These are phyloP conservation scores for Leccinum fallax DNA, from an alignment of 1,284 basidiomycete species.

Conservation along the genomic window DNA sequence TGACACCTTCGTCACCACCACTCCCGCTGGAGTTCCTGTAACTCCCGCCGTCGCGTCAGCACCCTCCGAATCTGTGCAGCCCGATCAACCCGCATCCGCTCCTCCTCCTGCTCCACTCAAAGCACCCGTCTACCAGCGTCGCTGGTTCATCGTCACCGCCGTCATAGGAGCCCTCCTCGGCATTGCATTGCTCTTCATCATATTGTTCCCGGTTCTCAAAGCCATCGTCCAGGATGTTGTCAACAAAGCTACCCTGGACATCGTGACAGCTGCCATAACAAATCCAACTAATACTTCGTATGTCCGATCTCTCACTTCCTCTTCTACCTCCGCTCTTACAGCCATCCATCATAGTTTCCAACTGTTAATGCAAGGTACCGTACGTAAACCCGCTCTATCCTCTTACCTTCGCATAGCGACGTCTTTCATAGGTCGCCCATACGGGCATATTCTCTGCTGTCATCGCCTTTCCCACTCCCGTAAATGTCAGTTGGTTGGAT, in stretches of 20 bases:
- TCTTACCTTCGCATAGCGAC: background rate
- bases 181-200: slow-evolving; percentile 64
- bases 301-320: slow-evolving; percentile 29
- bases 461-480: slow-evolving; percentile 56
- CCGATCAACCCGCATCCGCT: slow-evolving; percentile 18
- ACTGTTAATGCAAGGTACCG: slow-evolving; percentile 50
- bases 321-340: background rate
- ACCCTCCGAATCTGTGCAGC: slow-evolving; percentile 19
- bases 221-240: slow-evolving; percentile 67
- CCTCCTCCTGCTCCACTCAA: slow-evolving; percentile 14
- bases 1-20: slow-evolving; percentile 9
- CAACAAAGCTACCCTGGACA: slow-evolving; percentile 52
- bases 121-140: slow-evolving; percentile 42
- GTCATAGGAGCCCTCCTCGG: slow-evolving; percentile 45
- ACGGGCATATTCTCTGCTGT: slow-evolving; percentile 60
- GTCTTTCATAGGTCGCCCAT: slow-evolving; percentile 52
- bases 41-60: slow-evolving; percentile 12
- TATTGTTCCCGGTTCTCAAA: slow-evolving; percentile 64
- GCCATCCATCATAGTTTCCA: slow-evolving; percentile 43
- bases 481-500: slow-evolving; percentile 58
- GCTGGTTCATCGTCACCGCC: slow-evolving; percentile 49
- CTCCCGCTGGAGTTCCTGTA: slow-evolving; percentile 32
- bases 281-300: slow-evolving; percentile 56
- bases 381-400: slow-evolving; percentile 17
- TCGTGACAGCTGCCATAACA: slow-evolving; percentile 52